phyloP scores from a whole-genome alignment of 352 stramenopile genomes.

The Bremia lactucae region DNA sequence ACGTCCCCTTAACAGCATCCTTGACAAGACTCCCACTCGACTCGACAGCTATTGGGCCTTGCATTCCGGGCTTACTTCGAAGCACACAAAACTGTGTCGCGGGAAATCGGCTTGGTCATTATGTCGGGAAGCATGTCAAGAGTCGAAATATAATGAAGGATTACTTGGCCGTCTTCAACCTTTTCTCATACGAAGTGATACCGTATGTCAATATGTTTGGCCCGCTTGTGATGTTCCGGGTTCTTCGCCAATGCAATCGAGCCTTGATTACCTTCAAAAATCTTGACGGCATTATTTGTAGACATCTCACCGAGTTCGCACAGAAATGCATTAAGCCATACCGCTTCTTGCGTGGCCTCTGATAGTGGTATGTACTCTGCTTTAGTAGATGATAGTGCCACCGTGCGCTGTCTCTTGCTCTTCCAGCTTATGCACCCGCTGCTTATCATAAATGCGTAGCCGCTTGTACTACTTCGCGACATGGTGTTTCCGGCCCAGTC shows the following conservation, averaged over 20 bases:
- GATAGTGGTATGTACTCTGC: neutral
- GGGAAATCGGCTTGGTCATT: neutral
- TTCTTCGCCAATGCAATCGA: neutral
- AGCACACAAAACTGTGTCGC: neutral
- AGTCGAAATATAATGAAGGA: neutral
- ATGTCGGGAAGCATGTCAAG: neutral
- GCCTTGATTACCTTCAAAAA: neutral
- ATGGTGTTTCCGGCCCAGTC: neutral
- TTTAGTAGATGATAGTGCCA: neutral
- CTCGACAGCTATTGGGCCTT: neutral
- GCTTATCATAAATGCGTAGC: neutral
- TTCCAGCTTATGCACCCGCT: neutral
- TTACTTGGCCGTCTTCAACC: neutral
- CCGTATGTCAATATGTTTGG: neutral
- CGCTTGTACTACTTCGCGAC: neutral
- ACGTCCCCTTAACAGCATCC: neutral
- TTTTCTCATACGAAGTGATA: neutral
- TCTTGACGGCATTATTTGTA: neutral
- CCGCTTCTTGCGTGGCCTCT: neutral
- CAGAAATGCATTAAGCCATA: neutral
- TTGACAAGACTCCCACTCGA: neutral
- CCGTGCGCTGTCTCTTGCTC: neutral
- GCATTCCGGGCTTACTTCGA: neutral
- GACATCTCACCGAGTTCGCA: neutral
- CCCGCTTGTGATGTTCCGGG: neutral